Base-by-base conservation (phyloP, 371 early-diverging fungal genomes). In the Ecytonucleospora hepatopenaei region DNA sequence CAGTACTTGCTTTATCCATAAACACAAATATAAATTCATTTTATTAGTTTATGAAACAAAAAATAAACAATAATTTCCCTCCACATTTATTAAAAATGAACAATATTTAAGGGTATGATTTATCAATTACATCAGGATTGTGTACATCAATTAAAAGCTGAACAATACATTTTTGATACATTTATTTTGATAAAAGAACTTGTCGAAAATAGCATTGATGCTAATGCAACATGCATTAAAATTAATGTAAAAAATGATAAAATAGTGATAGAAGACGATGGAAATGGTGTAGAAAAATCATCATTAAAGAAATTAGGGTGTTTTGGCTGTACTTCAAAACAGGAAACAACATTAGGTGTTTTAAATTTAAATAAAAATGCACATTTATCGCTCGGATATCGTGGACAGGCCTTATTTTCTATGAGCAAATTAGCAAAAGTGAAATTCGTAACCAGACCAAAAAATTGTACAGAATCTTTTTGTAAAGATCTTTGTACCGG, bases 181-280 rank as follows among this genome's bases (percentile, higher is more conserved):
- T 67, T 57, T 30, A 49, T 72, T 31, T 49, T 67, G 16, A 84
- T 86, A 16, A 91, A 97, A 80, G 97, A 97, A 75, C 79, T 97
- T 15, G 79, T 97, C 17, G 98, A 97, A 74, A 97, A 97, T 78
- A 85, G 88, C 48, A 69, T 96, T 21, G 98, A 97, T 77, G 90
- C 97, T 0, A 84, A 85, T 0, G 85, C 94, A 0, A 87, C 88
- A 0, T 47, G 73, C 2, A 84, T 97, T 34, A 89, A 89, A 34
- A 81, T 97, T 19, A 30, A 2, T 31, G 15, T 76, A 26, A 35
- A 24, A 17, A 73, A 76, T n/a, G 70, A 72, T 35, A n/a, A 19
- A 21, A 75, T 78, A 28, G 34, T 23, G 12, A 70, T 79, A 19
- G 77, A 71, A 47, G 79, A 79, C 48, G 69, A 77, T 58, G 79